Percentiles rank a stretch among this genome's conserved stretches.
These are phyloP conservation scores for Sclerotinia glacialis DNA, from an alignment of 2,329 filamentous ascomycete genomes.

Conservation along the genomic window DNA sequence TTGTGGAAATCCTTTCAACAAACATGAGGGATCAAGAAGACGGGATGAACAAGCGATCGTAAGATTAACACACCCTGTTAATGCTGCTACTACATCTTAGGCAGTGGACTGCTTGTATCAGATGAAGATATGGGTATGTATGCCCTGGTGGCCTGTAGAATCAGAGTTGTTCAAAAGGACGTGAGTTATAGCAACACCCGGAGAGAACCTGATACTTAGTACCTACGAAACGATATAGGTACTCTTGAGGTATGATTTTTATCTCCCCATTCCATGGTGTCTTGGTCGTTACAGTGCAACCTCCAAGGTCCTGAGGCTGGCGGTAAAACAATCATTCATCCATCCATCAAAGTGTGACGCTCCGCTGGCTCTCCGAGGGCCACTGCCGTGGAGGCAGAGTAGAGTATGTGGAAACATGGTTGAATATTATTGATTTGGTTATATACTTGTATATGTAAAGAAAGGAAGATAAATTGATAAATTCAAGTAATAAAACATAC, in stretches of 20 bases:
- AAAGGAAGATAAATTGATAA: too few species aligned
- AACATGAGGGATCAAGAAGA: neutral
- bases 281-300: too few species aligned
- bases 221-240: too few species aligned
- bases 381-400: constrained; percentile 1
- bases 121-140: neutral
- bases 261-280: neutral
- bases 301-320: neutral
- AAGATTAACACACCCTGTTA: neutral
- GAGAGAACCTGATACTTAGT: too few species aligned
- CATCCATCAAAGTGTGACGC: neutral
- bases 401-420: neutral
- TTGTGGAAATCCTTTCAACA: neutral
- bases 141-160: too few species aligned
- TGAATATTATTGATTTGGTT: neutral
- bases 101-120: neutral
- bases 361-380: constrained; percentile 2
- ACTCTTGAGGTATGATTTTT: too few species aligned
- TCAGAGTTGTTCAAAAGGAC: neutral
- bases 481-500: too few species aligned
- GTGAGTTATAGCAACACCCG: neutral
- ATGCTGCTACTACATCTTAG: neutral
- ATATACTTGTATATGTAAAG: neutral
- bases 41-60: neutral
- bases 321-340: neutral